Percentiles rank a stretch among this genome's conserved stretches.
Evolutionary conservation across 176 grass and related monocot species (phyloP).

Genomic region (Oryza glaberrima): DNA sequence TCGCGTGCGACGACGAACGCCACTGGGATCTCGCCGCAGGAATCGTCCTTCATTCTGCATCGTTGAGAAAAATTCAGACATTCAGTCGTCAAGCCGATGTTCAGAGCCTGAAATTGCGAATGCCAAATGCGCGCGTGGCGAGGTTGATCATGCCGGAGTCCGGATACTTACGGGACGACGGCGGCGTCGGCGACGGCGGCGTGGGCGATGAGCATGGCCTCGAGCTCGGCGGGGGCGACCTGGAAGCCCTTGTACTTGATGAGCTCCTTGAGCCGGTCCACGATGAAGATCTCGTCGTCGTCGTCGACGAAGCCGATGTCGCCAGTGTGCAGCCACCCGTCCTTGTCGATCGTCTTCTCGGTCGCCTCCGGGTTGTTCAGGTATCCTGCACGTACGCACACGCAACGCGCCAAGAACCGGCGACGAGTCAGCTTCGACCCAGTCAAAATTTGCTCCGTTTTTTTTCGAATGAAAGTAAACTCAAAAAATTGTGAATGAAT

Average conservation of each 20-base stretch:
- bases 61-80: neutral
- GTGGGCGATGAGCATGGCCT: conserved; percentile 84
- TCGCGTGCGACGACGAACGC: conserved; percentile 63
- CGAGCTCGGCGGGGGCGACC: conserved; percentile 85
- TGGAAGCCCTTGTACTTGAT: conserved; percentile 99
- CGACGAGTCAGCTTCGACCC: neutral
- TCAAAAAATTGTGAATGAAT: neutral
- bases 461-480: neutral
- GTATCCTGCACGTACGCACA: conserved; percentile 58
- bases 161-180: conserved; percentile 70
- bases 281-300: conserved; percentile 96
- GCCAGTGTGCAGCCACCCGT: conserved; percentile 94
- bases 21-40: conserved; percentile 74
- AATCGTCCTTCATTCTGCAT: conserved; percentile 73
- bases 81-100: neutral
- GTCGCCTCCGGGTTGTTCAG: conserved; percentile 82
- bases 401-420: neutral
- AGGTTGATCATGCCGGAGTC: too few relatives aligned
- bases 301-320: conserved; percentile 87
- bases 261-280: conserved; percentile 96
- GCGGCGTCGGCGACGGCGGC: conserved; percentile 76
- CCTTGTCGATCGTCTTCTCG: conserved; percentile 82
- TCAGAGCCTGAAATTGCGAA: too few relatives aligned
- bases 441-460: neutral
- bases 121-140: too few relatives aligned